Evolutionary conservation across 495 filamentous ascomycete genomes (phyloP).

Genomic region (Opeltia flavorubescens): DNA sequence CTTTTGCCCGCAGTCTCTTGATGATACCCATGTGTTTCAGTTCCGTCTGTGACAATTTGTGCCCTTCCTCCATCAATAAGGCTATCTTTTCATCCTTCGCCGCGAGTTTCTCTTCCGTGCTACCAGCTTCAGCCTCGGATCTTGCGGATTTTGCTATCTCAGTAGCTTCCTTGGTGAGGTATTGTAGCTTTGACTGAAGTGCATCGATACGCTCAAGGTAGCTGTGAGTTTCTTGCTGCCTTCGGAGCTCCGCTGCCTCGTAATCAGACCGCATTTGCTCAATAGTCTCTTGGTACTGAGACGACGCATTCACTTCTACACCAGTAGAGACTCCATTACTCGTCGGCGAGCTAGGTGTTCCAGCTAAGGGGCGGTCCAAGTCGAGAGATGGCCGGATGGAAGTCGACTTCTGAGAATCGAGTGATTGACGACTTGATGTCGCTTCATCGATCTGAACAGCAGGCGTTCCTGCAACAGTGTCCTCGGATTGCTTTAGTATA

Average conservation of each 20-base stretch:
- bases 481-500: not conserved
- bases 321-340: slow-evolving; percentile 10
- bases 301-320: slow-evolving; percentile 7
- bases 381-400: slow-evolving; percentile 15
- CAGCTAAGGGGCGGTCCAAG: slow-evolving; percentile 5
- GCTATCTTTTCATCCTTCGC: slow-evolving; percentile 87
- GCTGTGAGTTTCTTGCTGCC: slow-evolving; percentile 65
- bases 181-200: slow-evolving; percentile 77
- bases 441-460: slow-evolving; percentile 2
- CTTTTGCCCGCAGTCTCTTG: slow-evolving; percentile 61
- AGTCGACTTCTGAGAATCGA: slow-evolving; percentile 10
- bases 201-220: slow-evolving; percentile 89
- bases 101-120: slow-evolving; percentile 59
- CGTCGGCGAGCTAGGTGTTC: slow-evolving; percentile 7
- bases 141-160: slow-evolving; percentile 55
- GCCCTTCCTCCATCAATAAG: slow-evolving; percentile 80
- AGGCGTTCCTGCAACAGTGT: not conserved
- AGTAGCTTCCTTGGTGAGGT: slow-evolving; percentile 64
- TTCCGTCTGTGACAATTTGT: slow-evolving; percentile 74
- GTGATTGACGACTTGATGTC: slow-evolving; percentile 3
- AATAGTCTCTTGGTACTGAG: slow-evolving; percentile 25
- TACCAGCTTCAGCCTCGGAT: slow-evolving; percentile 43
- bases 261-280: slow-evolving; percentile 40
- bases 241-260: slow-evolving; percentile 43
- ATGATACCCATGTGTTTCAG: slow-evolving; percentile 68